phyloP scores from a whole-genome alignment of 176 grass and related monocot species.

The Aegilops umbellulata region DNA sequence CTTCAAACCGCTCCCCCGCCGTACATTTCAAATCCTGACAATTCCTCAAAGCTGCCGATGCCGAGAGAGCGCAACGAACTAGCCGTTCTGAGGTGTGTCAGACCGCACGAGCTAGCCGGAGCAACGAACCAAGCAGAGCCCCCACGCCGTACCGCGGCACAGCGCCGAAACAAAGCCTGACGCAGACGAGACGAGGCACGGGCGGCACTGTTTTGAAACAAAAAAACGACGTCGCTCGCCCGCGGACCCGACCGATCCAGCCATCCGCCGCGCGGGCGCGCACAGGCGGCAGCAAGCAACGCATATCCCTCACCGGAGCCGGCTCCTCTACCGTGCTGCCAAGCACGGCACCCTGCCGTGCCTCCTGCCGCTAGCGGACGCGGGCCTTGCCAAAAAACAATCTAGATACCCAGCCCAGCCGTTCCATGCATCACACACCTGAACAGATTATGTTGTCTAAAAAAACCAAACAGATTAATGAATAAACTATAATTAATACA shows the following conservation, averaged over 20 bases:
- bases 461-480: too few relatives aligned
- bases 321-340: too few relatives aligned
- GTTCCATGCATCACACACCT: too few relatives aligned
- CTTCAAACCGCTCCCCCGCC: too few relatives aligned
- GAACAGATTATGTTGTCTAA: too few relatives aligned
- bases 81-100: background rate
- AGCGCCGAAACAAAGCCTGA: background rate
- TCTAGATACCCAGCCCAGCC: too few relatives aligned
- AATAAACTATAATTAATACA: too few relatives aligned
- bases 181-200: background rate
- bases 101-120: background rate
- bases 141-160: background rate
- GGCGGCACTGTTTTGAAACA: background rate
- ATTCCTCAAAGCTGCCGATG: background rate
- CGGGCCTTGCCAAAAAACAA: too few relatives aligned
- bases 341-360: too few relatives aligned
- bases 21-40: background rate
- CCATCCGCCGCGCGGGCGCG: background rate
- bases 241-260: background rate
- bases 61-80: background rate
- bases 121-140: background rate
- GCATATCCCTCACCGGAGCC: too few relatives aligned
- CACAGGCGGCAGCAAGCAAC: background rate
- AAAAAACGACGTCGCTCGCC: background rate
- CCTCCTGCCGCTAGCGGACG: too few relatives aligned